Evolutionary conservation across 2,329 filamentous ascomycete genomes (phyloP).

Genomic region (Passalora sequoiae): DNA sequence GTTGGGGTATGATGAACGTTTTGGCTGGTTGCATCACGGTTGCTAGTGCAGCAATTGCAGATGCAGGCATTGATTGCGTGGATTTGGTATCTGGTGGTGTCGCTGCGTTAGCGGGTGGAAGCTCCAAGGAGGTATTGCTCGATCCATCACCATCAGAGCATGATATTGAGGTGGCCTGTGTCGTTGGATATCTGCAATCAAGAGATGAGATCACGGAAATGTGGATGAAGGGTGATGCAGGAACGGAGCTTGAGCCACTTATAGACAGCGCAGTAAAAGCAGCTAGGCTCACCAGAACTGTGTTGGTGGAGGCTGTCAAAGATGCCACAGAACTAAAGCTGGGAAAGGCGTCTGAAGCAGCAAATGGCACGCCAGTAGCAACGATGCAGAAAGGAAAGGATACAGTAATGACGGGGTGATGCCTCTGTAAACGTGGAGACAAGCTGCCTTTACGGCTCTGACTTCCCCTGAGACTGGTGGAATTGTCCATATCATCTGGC

Average conservation of each 20-base stretch:
- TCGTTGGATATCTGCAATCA: conserved; percentile 79
- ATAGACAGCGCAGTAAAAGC: conserved; percentile 61
- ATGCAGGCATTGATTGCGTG: conserved; percentile 93
- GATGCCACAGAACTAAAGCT: conserved; percentile 47
- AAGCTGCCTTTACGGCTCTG: no score
- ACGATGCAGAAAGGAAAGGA: conserved; percentile 19
- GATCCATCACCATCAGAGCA: conserved; percentile 77
- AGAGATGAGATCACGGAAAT: conserved; percentile 90
- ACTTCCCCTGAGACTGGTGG: not conserved
- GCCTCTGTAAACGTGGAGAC: no score
- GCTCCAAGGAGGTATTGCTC: conserved; percentile 52
- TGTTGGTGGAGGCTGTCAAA: conserved; percentile 57
- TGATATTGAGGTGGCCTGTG: conserved; percentile 73
- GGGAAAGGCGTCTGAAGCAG: conserved; percentile 9
- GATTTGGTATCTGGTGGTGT: conserved; percentile 87
- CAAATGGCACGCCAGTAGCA: conserved; percentile 13
- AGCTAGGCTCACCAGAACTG: conserved; percentile 54
- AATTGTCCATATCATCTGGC: not conserved
- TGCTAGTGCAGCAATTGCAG: conserved; percentile 83
- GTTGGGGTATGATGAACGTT: conserved; percentile 85
- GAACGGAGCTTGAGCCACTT: conserved; percentile 47
- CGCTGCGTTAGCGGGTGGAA: conserved; percentile 63
- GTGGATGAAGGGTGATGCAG: conserved; percentile 77
- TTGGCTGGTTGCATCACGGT: conserved; percentile 89
- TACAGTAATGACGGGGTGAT: conserved; percentile 31